phyloP scores from a whole-genome alignment of 305 asterid genomes.

The Andrographis paniculata region DNA sequence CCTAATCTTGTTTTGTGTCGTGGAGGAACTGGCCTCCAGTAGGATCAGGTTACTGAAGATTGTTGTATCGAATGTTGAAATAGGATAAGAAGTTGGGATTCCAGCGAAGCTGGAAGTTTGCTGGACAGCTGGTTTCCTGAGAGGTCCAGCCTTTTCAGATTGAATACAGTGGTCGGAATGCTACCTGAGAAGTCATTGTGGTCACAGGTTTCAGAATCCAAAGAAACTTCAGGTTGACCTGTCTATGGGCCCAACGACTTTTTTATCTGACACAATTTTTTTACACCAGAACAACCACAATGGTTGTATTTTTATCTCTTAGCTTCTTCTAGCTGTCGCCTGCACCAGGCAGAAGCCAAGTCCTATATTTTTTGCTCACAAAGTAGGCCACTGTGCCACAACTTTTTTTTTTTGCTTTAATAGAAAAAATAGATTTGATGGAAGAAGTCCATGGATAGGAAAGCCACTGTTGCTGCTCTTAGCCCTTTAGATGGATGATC shows the following conservation, averaged over 20 bases:
- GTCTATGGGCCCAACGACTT: constrained; percentile 44
- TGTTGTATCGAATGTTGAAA: constrained; percentile 52
- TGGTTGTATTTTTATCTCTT: too few relatives aligned
- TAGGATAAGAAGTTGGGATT: constrained; percentile 49
- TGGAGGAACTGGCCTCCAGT: constrained; percentile 43
- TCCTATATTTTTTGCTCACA: too few relatives aligned
- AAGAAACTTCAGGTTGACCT: constrained; percentile 45
- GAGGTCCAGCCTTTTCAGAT: constrained; percentile 47
- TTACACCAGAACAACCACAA: too few relatives aligned
- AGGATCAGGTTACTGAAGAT: constrained; percentile 55
- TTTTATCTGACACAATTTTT: too few relatives aligned
- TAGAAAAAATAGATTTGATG: too few relatives aligned
- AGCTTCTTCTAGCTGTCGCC: too few relatives aligned
- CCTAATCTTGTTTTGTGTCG: not conserved
- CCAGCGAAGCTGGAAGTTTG: constrained; percentile 46
- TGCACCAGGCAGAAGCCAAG: too few relatives aligned
- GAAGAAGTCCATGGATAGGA: too few relatives aligned
- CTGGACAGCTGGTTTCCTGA: constrained; percentile 48
- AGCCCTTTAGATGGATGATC: constrained; percentile 46
- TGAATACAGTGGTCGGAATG: constrained; percentile 49
- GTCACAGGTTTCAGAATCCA: constrained; percentile 46
- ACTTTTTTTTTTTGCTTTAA: too few relatives aligned
- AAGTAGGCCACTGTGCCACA: too few relatives aligned
- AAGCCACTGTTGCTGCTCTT: constrained; percentile 16
- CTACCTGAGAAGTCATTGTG: constrained; percentile 45